These are phyloP conservation scores for Lasiodiplodia citricola DNA, from an alignment of 2,329 filamentous ascomycete species.

Conservation along the genomic window DNA sequence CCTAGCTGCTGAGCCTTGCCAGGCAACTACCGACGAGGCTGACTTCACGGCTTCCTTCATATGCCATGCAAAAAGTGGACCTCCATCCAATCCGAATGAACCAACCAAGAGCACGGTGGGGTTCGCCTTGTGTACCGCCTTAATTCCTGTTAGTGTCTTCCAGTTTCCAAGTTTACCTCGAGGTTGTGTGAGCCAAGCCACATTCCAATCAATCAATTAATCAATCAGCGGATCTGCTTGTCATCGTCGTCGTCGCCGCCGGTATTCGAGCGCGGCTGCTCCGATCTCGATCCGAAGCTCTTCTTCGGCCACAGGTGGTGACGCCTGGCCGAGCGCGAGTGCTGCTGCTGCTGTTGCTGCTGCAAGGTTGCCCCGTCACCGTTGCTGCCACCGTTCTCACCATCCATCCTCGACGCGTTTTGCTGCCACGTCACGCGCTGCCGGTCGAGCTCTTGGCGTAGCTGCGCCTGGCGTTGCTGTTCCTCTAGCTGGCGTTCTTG, in stretches of 20 bases:
- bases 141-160: too few relatives aligned
- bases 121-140: not conserved
- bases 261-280: too few relatives aligned
- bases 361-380: too few relatives aligned
- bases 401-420: too few relatives aligned
- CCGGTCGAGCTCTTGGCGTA: not conserved
- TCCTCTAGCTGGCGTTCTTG: not conserved
- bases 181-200: not conserved
- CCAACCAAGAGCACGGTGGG: not conserved
- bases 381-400: too few relatives aligned
- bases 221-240: not conserved
- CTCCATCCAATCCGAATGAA: not conserved
- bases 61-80: not conserved
- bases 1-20: not conserved
- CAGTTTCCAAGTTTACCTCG: too few relatives aligned
- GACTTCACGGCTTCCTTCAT: not conserved
- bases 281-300: too few relatives aligned
- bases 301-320: too few relatives aligned
- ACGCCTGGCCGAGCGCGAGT: too few relatives aligned
- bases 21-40: not conserved
- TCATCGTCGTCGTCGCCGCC: too few relatives aligned
- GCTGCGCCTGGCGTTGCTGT: not conserved
- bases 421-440: too few relatives aligned
- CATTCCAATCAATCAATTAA: not conserved
- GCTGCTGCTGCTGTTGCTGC: too few relatives aligned